Base-by-base conservation (phyloP, 2,329 filamentous ascomycete species). In the Phoma sp. region DNA sequence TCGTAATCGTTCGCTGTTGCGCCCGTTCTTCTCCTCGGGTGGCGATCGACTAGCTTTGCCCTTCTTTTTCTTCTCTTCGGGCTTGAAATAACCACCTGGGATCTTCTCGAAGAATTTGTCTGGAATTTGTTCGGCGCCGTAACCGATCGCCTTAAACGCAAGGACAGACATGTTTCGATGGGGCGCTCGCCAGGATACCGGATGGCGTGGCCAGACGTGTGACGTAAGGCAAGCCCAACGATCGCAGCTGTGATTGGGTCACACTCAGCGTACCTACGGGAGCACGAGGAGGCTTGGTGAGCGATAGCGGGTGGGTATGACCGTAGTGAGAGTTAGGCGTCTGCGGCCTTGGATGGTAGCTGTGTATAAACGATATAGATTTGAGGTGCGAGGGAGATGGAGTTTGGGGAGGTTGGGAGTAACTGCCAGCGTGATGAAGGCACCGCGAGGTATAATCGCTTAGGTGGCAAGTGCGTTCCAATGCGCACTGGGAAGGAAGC, bases 101-200 rank as follows among this genome's bases (percentile, higher is more conserved):
- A 76, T 68, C 22, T 68, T 67, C 36, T 76, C 71, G 46, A 74
- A 76, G 53, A 74, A 61, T 45, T 61, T 71, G 68, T 76, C 74
- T 32, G 74, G 74, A 51, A 76, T 73, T 60, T 69, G 70, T 52
- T 75, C 72, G 38, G 71, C 74, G 54, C 73, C 74, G 65, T 72
- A 72, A 52, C 63, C 64, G 27, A 76, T 62, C n/a, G 74, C 74
- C 58, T 75, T 75, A 51, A 76, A 68, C 29, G 72, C 74, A 44
- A 76, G 68, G 29, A 67, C 67, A 41, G 72, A 67, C 73, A 74
- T 74, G 21, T 56, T 69, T 60, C 59, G 58, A 62, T 36, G 50
- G 54, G 48, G 46, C 53, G 59, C 61, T 40, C 46, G 45, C 54
- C 61, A 59, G 62, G 61, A 71, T 72, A 61, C 69, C 47, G 56